Conservation (phyloP, 768 basidiomycete genomes). For the Gloeostereum incarnatum region DNA sequence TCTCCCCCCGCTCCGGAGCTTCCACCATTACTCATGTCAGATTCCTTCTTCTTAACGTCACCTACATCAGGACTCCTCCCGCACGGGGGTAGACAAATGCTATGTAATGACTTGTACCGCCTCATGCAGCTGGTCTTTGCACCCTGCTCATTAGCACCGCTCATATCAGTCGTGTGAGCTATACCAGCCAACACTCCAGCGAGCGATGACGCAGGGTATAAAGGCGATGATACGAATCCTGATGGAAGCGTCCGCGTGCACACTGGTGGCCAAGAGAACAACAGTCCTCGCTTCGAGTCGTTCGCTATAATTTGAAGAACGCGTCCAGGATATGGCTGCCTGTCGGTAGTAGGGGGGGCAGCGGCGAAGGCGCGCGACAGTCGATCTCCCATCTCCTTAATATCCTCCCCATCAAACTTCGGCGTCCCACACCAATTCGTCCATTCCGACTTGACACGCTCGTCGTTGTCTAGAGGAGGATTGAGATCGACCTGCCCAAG, state of each 20-base stretch:
- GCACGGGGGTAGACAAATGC: no score
- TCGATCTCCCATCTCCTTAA: constrained; percentile 47
- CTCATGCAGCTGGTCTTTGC: constrained; percentile 85
- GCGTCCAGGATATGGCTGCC: constrained; percentile 27
- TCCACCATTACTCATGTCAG: no score
- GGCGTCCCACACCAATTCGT: constrained; percentile 87
- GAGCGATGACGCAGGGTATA: no score
- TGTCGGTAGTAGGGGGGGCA: constrained; percentile 37
- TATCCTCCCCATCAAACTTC: constrained; percentile 44
- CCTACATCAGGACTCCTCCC: no score
- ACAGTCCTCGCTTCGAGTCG: constrained; percentile 41
- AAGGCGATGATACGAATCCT: constrained; percentile 27
- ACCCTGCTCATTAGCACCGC: constrained; percentile 33
- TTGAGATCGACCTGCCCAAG: constrained; percentile 67
- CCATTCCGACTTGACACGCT: constrained; percentile 62
- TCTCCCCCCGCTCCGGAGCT: no score
- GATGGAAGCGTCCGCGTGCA: no score
- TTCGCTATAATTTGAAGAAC: constrained; percentile 78
- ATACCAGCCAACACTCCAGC: constrained; percentile 29
- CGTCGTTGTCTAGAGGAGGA: constrained; percentile 63
- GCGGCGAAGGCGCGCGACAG: constrained; percentile 48
- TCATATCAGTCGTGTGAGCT: constrained; percentile 13
- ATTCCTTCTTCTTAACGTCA: no score
- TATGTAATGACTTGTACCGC: constrained; percentile 68
- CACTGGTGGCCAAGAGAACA: constrained; percentile 77